A percentile compares a stretch with the other conserved stretches of the same genome.
Conservation (phyloP, 1,284 basidiomycete genomes). For the Ceratobasidium sp. region DNA sequence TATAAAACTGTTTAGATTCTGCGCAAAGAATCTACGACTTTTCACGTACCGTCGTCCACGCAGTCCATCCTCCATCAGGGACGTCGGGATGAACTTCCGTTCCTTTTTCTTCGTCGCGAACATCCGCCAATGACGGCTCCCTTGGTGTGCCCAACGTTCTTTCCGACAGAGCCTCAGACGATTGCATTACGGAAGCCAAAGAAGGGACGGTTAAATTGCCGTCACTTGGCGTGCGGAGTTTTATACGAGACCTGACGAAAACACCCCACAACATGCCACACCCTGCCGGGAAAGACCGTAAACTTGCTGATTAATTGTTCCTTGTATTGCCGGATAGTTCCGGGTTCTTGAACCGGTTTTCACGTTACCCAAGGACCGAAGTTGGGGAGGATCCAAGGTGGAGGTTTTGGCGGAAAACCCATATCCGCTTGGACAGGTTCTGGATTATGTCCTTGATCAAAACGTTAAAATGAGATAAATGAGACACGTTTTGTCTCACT, state of each 20-base stretch:
- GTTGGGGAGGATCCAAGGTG: background rate
- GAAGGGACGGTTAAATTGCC: background rate
- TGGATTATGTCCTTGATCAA: background rate
- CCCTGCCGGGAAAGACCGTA: background rate
- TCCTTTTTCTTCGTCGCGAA: conserved; percentile 25
- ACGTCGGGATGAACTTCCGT: conserved; percentile 2
- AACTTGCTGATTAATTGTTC: background rate
- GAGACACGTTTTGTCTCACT: too few relatives aligned
- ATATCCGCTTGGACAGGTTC: background rate
- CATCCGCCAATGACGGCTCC: background rate
- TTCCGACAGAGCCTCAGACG: background rate
- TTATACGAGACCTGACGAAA: conserved; percentile 1
- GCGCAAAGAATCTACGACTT: background rate
- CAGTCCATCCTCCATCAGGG: conserved; percentile 35
- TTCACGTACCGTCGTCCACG: conserved; percentile 22
- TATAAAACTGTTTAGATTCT: background rate
- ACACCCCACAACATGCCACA: background rate
- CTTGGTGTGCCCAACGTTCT: conserved; percentile 4
- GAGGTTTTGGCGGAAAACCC: conserved; percentile 15
- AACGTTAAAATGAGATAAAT: background rate
- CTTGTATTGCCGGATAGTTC: background rate
- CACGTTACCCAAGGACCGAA: background rate
- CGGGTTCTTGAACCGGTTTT: background rate
- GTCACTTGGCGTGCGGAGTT: background rate
- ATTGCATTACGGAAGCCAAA: background rate